These are phyloP conservation scores for Aureobasidium sp. DNA, from an alignment of 2,329 filamentous ascomycete species.

Conservation along the genomic window DNA sequence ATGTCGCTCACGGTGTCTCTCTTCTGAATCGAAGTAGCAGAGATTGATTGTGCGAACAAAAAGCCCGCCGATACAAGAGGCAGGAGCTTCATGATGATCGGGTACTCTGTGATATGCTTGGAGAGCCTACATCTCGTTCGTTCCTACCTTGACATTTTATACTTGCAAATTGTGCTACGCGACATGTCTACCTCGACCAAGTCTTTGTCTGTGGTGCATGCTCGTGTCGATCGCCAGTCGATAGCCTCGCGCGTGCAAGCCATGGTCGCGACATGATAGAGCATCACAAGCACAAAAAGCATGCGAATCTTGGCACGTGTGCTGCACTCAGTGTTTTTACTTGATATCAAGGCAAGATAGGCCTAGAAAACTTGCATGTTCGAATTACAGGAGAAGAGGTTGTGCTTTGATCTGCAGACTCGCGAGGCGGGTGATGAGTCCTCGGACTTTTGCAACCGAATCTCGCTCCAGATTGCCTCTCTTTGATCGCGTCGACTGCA, in stretches of 20 bases:
- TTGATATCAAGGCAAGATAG: not conserved
- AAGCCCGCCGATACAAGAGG: not conserved
- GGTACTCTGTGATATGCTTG: not conserved
- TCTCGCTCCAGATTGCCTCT: not conserved
- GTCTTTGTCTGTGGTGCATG: not conserved
- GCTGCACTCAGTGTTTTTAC: not conserved
- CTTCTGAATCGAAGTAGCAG: not conserved
- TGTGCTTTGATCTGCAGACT: not conserved
- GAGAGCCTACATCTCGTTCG: not conserved
- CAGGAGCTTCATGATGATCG: not conserved
- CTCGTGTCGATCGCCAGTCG: conserved; percentile 1
- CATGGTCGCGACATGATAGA: not conserved
- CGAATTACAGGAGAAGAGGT: not conserved
- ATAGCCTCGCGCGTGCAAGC: conserved; percentile 3
- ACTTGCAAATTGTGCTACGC: not conserved
- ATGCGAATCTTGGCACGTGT: not conserved
- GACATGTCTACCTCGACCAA: not conserved
- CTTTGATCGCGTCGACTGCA: not conserved
- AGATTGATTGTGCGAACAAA: not conserved
- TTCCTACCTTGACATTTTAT: not conserved
- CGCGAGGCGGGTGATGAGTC: not conserved
- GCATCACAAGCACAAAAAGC: not conserved
- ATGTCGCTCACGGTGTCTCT: conserved; percentile 8
- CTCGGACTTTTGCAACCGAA: not conserved
- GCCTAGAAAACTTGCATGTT: not conserved